These are phyloP conservation scores for Falciphora oryzae DNA, from an alignment of 2,329 filamentous ascomycete species.

Conservation along the genomic window DNA sequence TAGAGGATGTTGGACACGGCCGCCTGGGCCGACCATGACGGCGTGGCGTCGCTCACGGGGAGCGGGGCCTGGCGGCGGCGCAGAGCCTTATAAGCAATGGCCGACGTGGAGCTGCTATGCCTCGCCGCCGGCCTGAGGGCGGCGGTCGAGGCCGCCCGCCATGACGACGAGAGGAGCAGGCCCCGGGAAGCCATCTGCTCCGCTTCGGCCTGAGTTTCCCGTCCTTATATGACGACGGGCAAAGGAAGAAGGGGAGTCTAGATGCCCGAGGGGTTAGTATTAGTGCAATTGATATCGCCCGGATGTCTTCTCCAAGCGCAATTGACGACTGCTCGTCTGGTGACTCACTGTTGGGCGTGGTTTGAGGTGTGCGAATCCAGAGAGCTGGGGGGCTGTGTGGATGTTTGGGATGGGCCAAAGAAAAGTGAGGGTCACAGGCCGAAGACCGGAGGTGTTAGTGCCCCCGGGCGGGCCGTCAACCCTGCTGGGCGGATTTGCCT, in stretches of 20 bases:
- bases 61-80: conserved; percentile 84
- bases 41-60: conserved; percentile 68
- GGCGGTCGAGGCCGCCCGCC: conserved; percentile 19
- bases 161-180: conserved; percentile 16
- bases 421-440: too few relatives aligned
- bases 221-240: too few relatives aligned
- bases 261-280: not conserved
- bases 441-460: too few relatives aligned
- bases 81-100: conserved; percentile 94
- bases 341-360: not conserved
- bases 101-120: conserved; percentile 69
- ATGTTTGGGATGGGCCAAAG: too few relatives aligned
- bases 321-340: not conserved
- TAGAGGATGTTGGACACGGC: conserved; percentile 98
- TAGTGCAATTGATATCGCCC: not conserved
- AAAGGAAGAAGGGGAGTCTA: too few relatives aligned
- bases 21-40: conserved; percentile 83
- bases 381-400: too few relatives aligned
- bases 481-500: too few relatives aligned
- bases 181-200: conserved; percentile 11
- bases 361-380: not conserved
- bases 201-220: conserved; percentile 1
- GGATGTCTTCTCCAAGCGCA: not conserved
- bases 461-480: too few relatives aligned
- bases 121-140: conserved; percentile 29